Conservation (phyloP, 768 basidiomycete genomes). For the Termitomyces sp. region DNA sequence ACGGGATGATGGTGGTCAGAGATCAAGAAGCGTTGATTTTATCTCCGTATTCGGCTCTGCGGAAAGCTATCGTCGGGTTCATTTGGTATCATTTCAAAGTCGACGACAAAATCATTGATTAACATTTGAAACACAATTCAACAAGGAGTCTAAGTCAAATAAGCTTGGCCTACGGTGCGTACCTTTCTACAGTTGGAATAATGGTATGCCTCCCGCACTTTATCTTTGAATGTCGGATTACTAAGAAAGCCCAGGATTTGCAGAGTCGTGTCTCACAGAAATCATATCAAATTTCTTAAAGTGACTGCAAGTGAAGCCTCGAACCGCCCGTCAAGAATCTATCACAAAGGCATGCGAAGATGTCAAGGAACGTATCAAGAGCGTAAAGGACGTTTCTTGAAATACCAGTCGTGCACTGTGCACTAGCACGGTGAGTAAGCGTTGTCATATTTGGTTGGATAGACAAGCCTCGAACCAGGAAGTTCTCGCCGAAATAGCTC, state of each 20-base stretch:
- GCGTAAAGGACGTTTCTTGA: neutral
- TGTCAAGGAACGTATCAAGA: constrained; percentile 12
- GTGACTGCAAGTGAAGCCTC: constrained; percentile 6
- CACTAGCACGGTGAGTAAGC: constrained; percentile 4
- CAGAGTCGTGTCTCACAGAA: constrained; percentile 12
- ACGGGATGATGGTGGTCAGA: too few relatives aligned
- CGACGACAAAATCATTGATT: constrained; percentile 6
- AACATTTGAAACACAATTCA: constrained; percentile 11
- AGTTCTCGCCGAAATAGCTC: constrained; percentile 14
- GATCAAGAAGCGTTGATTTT: constrained; percentile 19
- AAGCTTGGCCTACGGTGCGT: constrained; percentile 20
- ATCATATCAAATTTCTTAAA: constrained; percentile 20
- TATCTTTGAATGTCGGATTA: neutral
- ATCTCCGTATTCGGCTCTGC: constrained; percentile 24
- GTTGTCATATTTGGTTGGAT: constrained; percentile 10
- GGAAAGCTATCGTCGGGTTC: constrained; percentile 13
- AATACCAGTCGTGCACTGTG: neutral
- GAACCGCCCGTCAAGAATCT: constrained; percentile 15
- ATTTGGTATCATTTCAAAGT: neutral
- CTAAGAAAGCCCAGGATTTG: constrained; percentile 9
- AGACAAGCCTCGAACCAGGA: constrained; percentile 4
- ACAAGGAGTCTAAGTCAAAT: constrained; percentile 11
- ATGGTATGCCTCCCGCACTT: constrained; percentile 14
- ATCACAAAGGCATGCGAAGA: neutral
- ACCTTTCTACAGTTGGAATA: constrained; percentile 16